phyloP scores from a whole-genome alignment of 208 protist genomes.

The Zelonia costaricensis region DNA sequence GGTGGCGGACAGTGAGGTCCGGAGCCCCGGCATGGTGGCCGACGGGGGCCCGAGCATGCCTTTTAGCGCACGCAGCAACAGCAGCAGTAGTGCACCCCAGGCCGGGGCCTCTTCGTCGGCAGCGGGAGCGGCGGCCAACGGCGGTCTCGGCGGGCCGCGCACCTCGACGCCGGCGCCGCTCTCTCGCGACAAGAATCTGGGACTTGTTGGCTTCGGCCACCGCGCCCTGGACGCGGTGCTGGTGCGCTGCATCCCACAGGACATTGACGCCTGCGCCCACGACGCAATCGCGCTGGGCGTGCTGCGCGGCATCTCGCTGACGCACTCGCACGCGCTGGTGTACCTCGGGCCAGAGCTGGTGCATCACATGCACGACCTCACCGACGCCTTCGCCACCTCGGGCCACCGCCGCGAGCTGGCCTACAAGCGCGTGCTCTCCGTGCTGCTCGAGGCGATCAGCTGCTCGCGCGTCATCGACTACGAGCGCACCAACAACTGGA shows the following conservation, averaged over 20 bases:
- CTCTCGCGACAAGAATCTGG: constrained; percentile 24
- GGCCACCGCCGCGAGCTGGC: constrained; percentile 48
- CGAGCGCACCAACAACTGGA: constrained; percentile 75
- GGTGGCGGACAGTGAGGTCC: not conserved
- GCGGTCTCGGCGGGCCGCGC: not conserved
- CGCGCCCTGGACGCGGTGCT: constrained; percentile 58
- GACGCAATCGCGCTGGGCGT: constrained; percentile 62
- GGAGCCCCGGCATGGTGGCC: not conserved
- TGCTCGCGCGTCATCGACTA: constrained; percentile 64
- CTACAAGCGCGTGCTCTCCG: constrained; percentile 72
- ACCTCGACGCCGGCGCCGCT: constrained; percentile 1
- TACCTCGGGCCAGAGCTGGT: constrained; percentile 54
- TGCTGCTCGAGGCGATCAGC: constrained; percentile 76
- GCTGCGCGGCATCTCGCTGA: constrained; percentile 66
- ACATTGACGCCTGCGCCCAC: constrained; percentile 62
- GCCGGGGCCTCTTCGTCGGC: not conserved
- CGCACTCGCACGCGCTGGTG: constrained; percentile 46
- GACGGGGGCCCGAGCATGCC: not conserved
- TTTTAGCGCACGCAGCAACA: constrained; percentile 17
- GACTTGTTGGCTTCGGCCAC: constrained; percentile 56
- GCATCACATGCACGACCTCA: constrained; percentile 68
- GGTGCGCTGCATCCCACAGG: constrained; percentile 51
- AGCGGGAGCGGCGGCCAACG: constrained; percentile 1
- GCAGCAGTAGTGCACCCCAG: not conserved
- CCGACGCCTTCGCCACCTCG: constrained; percentile 67